phyloP scores from a whole-genome alignment of 495 filamentous ascomycete species.

The Penicillium flavigenum region DNA sequence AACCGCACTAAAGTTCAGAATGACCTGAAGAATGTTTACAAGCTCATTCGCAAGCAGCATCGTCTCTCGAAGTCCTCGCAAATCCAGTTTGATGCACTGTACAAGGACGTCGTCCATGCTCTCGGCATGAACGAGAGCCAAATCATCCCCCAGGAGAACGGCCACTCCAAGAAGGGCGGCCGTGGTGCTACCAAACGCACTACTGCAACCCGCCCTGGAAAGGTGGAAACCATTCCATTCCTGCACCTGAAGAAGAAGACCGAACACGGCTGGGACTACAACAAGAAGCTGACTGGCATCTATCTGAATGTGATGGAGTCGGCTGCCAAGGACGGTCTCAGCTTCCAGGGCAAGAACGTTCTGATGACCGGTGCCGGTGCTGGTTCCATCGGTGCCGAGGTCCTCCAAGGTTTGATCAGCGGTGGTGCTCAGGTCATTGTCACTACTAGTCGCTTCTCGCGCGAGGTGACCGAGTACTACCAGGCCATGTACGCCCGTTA shows the following conservation, averaged over 20 bases:
- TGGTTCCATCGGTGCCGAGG: constrained; percentile 97
- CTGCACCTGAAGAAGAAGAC: constrained; percentile 94
- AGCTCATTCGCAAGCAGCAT: constrained; percentile 95
- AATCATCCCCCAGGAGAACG: constrained; percentile 84
- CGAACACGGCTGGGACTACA: constrained; percentile 96
- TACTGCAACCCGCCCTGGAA: constrained; percentile 69
- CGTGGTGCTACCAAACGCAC: constrained; percentile 56
- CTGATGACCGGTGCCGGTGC: constrained; percentile 98
- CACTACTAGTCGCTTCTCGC: constrained; percentile 93
- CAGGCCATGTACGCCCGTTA: constrained; percentile 96
- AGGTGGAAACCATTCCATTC: constrained; percentile 97
- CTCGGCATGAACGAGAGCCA: constrained; percentile 96
- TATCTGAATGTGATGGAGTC: constrained; percentile 91
- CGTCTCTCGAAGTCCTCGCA: constrained; percentile 93
- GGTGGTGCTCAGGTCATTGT: constrained; percentile 95
- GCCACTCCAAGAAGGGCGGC: constrained; percentile 61
- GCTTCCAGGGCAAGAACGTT: constrained; percentile 91
- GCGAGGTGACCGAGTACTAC: constrained; percentile 98
- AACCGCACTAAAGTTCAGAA: constrained; percentile 98
- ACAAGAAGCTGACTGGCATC: constrained; percentile 89
- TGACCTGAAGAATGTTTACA: constrained; percentile 90
- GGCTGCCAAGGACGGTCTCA: constrained; percentile 80
- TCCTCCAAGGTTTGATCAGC: constrained; percentile 92
- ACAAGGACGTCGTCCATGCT: constrained; percentile 89
- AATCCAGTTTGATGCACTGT: constrained; percentile 90